Base-by-base conservation (phyloP, 129 eudicot species). In the Ambrosia artemisiifolia region DNA sequence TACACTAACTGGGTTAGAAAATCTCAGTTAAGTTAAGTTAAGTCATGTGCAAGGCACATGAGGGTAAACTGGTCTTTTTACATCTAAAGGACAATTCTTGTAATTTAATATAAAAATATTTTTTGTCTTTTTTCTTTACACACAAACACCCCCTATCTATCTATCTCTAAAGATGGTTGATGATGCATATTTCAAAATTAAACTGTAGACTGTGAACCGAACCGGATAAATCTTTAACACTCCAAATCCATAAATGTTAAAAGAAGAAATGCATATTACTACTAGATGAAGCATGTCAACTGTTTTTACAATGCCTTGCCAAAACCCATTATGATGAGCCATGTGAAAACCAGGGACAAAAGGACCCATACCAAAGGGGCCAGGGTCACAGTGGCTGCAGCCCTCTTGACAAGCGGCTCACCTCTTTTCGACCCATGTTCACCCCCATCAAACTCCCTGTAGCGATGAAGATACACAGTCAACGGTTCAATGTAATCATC, bases 401-500 rank as follows among this genome's bases (percentile, higher is more conserved):
- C 48, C 78, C 93, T 83, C 80, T 82, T 87, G 54, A 77, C 69
- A 38, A 85, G 55, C 0, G 87, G 89, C 70, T 90, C 96, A 12
- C 89, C 82, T 69, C 91, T 79, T 33, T 87, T 33, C 8, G 91
- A 82, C 51, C 91, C 86, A 49, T 92, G 91, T 5, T 88, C 97
- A 8, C 89, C 87, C 0, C 90, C 97, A 36, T 89, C 96, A 67
- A 77, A 74, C 79, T 89, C 96, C 5, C 98, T 81, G 46, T 84
- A 90, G 6, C 95, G 91, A 62, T 94, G 86, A 5, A 94, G 81
- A 78, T 94, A 94, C 32, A 94, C 16, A 1, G 97, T 90, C 59
- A 94, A 81, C 0, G 99, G 99, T 56, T 90, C 99, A 16, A 94
- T 83, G 75, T 94, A 94, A 85, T 94, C 99, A 40, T 90, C 99